phyloP scores from a whole-genome alignment of 768 basidiomycete genomes.

The Leccinum obscurum region DNA sequence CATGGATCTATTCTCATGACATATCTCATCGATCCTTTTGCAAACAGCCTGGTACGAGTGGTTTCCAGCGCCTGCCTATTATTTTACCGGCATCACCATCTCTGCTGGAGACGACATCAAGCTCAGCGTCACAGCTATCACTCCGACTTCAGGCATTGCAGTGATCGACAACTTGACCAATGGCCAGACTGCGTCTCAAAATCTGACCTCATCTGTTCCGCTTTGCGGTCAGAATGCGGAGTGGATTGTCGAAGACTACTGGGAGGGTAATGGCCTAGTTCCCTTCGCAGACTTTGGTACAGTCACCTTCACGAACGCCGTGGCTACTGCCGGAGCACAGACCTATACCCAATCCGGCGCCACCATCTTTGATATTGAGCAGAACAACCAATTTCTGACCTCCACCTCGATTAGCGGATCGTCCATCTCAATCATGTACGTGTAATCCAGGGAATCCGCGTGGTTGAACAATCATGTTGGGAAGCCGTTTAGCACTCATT shows the following conservation, averaged over 20 bases:
- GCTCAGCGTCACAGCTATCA: constrained; percentile 1
- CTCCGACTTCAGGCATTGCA: neutral
- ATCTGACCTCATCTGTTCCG: neutral
- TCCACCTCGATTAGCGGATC: neutral
- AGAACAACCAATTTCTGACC: constrained; percentile 8
- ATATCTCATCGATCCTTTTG: neutral
- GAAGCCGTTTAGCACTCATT: neutral
- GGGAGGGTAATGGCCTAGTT: neutral
- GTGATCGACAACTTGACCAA: constrained; percentile 8
- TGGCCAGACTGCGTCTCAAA: neutral
- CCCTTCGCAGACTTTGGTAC: constrained; percentile 11
- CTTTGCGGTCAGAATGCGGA: constrained; percentile 13
- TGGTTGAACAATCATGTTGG: neutral
- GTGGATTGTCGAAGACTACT: constrained; percentile 14
- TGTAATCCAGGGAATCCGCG: neutral
- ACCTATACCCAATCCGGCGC: neutral
- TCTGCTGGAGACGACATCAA: constrained; percentile 12
- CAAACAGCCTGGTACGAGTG: constrained; percentile 18
- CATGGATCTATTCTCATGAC: too few species aligned
- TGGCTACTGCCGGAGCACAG: neutral
- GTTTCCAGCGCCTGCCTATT: neutral
- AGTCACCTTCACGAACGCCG: constrained; percentile 1
- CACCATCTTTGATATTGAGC: constrained; percentile 1
- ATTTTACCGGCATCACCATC: constrained; percentile 1
- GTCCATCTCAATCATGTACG: constrained; percentile 2